Evolutionary conservation across 805 yeast genomes (phyloP).

Genomic region (Zygotorulaspora danielsina): DNA sequence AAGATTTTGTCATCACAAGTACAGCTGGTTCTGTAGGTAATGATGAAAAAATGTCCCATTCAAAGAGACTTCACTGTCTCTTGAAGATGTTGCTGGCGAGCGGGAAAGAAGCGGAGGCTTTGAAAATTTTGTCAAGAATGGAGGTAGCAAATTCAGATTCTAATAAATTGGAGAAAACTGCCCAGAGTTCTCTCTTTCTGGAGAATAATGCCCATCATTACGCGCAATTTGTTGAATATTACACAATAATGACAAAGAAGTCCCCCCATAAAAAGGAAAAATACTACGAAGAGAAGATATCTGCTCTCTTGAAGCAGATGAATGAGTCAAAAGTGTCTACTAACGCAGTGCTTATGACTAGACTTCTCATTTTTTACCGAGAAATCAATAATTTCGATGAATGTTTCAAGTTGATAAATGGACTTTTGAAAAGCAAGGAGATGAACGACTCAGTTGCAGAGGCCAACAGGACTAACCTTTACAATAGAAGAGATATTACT

Average conservation of each 20-base stretch:
- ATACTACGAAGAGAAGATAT: conserved; percentile 26
- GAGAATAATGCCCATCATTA: conserved; percentile 42
- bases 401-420: conserved; percentile 36
- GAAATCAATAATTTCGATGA: conserved; percentile 30
- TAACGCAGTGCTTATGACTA: conserved; percentile 39
- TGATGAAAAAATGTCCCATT: conserved; percentile 12
- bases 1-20: conserved; percentile 15
- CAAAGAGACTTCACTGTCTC: conserved; percentile 27
- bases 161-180: conserved; percentile 6
- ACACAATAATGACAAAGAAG: conserved; percentile 19
- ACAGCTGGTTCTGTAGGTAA: conserved; percentile 11
- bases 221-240: conserved; percentile 38
- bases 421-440: conserved; percentile 21
- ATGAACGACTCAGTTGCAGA: conserved; percentile 11
- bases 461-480: conserved; percentile 11
- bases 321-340: conserved; percentile 28
- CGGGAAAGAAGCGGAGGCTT: conserved; percentile 31
- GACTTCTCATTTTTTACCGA: conserved; percentile 36
- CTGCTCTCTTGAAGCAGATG: conserved; percentile 33
- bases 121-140: conserved; percentile 33
- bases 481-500: conserved; percentile 16
- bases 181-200: conserved; percentile 31
- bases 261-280: conserved; percentile 12
- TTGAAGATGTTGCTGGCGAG: conserved; percentile 26
- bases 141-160: conserved; percentile 24